These are phyloP conservation scores for Cicer judaicum DNA, from an alignment of 306 rosid species.

Conservation along the genomic window DNA sequence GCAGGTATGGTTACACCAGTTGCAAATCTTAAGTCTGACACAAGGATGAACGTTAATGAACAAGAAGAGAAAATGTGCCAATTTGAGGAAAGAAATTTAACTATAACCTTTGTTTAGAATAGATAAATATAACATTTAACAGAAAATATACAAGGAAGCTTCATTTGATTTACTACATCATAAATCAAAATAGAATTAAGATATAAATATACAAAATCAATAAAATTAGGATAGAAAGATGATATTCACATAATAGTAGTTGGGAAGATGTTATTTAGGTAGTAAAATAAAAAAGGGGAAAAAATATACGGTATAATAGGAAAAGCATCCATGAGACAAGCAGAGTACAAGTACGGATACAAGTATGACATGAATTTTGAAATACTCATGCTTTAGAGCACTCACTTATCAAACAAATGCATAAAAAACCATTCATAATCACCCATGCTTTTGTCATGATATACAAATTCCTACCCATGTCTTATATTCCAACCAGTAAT, in stretches of 20 bases:
- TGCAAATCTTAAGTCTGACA: slow-evolving; percentile 63
- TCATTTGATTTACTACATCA: background rate
- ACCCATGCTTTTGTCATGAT: background rate
- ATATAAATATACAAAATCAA: background rate
- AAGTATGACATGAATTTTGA: background rate
- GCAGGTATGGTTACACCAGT: slow-evolving; percentile 74
- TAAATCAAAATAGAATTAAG: background rate
- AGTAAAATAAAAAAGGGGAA: background rate
- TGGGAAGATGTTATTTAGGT: background rate
- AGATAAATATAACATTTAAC: background rate
- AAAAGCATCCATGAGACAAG: background rate
- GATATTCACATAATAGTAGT: background rate
- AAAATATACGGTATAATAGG: background rate
- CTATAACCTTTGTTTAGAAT: background rate
- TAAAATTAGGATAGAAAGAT: background rate
- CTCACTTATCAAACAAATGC: background rate
- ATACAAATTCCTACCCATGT: slow-evolving; percentile 2
- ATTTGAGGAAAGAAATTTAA: background rate
- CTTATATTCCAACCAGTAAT: background rate
- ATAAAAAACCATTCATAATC: background rate
- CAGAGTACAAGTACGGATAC: background rate
- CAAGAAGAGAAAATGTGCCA: background rate
- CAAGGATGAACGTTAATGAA: slow-evolving; percentile 39
- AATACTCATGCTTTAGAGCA: background rate
- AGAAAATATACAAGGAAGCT: background rate